Conservation (phyloP, 1,284 basidiomycete genomes). For the Leccinum subrobustum region DNA sequence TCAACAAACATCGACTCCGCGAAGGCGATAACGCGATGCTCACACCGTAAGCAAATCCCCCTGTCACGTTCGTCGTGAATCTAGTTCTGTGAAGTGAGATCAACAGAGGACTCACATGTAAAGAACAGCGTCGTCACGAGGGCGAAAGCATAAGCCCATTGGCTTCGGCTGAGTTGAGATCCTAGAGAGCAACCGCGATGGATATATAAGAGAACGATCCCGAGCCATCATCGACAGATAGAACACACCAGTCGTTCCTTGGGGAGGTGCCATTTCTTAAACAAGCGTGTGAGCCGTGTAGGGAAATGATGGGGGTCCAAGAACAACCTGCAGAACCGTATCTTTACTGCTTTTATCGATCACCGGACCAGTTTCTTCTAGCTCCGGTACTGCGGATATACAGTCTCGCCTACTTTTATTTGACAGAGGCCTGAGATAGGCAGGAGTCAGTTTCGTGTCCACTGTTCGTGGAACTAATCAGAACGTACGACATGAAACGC, state of each 20-base stretch:
- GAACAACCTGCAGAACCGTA: slow-evolving; percentile 3
- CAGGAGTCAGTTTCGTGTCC: background rate
- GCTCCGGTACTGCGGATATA: slow-evolving; percentile 9
- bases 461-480: background rate
- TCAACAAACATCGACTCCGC: background rate
- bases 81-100: background rate
- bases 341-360: slow-evolving; percentile 21
- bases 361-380: background rate
- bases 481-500: background rate
- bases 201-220: background rate
- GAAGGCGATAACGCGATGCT: slow-evolving; percentile 17
- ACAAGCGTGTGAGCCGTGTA: background rate
- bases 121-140: slow-evolving; percentile 82
- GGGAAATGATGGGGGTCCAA: slow-evolving; percentile 6
- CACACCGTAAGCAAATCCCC: slow-evolving; percentile 76
- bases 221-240: background rate
- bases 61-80: slow-evolving; percentile 24
- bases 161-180: slow-evolving; percentile 43
- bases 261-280: slow-evolving; percentile 30
- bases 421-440: slow-evolving; percentile 1
- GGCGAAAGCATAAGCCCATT: slow-evolving; percentile 60
- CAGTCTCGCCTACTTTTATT: background rate
- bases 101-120: slow-evolving; percentile 53
- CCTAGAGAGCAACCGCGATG: slow-evolving; percentile 31
- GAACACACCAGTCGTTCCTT: slow-evolving; percentile 39